Evolutionary conservation across 805 yeast species (phyloP).

Genomic region (Sungouiozyma ichnusensis): DNA sequence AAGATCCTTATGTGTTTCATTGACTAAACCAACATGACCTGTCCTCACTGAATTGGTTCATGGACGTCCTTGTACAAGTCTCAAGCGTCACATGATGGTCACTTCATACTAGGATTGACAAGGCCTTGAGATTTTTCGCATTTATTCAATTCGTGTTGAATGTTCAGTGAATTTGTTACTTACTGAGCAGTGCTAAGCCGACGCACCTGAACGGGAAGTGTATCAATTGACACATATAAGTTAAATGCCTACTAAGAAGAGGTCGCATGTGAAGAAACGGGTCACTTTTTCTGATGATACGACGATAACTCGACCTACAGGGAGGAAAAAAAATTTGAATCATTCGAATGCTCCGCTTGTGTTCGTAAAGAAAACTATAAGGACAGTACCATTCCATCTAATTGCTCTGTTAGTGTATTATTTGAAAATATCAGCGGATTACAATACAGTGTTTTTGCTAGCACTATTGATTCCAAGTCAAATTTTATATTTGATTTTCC

Average conservation of each 20-base stretch:
- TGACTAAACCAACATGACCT: neutral
- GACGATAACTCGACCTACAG: slow-evolving; percentile 16
- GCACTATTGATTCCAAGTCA: slow-evolving; percentile 27
- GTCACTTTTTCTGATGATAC: slow-evolving; percentile 30
- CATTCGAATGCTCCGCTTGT: slow-evolving; percentile 25
- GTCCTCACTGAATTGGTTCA: too few relatives aligned
- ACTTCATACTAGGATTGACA: neutral
- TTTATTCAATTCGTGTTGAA: too few relatives aligned
- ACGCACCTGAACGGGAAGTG: too few relatives aligned
- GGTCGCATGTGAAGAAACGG: slow-evolving; percentile 16
- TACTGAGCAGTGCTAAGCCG: too few relatives aligned
- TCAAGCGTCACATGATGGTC: neutral
- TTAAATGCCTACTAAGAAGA: slow-evolving; percentile 18
- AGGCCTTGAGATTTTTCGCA: too few relatives aligned
- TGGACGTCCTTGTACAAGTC: too few relatives aligned
- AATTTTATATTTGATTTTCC: slow-evolving; percentile 27
- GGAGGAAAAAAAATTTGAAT: slow-evolving; percentile 12
- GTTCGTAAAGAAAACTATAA: slow-evolving; percentile 21
- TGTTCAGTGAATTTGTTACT: too few relatives aligned
- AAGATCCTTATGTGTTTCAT: slow-evolving; percentile 11
- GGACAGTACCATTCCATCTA: slow-evolving; percentile 26
- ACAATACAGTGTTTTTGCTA: slow-evolving; percentile 21
- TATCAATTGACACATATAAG: too few relatives aligned
- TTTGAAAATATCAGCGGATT: slow-evolving; percentile 20
- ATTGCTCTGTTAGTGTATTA: slow-evolving; percentile 27